These are phyloP conservation scores for Chrysanthemum lavandulifolium DNA, from an alignment of 129 eudicot genomes.

Conservation along the genomic window DNA sequence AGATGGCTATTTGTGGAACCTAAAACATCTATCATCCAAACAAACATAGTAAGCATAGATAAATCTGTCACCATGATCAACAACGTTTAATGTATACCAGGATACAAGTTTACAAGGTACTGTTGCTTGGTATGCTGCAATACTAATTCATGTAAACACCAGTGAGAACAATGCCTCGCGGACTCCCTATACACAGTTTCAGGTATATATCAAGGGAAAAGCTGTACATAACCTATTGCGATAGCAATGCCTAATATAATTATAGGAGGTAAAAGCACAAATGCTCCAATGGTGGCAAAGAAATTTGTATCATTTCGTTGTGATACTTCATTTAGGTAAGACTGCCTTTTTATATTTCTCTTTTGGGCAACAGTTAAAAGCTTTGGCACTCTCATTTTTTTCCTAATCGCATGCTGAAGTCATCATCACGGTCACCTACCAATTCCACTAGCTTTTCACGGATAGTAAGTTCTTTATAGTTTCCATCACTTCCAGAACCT, in stretches of 20 bases:
- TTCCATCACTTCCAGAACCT: conserved; percentile 62
- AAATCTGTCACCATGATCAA: not conserved
- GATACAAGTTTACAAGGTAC: not conserved
- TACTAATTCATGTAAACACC: not conserved
- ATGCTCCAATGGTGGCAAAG: conserved; percentile 89
- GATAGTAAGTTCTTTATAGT: conserved; percentile 43
- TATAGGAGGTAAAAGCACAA: conserved; percentile 81
- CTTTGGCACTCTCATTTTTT: conserved; percentile 69
- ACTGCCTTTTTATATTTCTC: conserved; percentile 82
- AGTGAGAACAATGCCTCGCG: not conserved
- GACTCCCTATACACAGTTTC: conserved; percentile 19
- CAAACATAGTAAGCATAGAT: not conserved
- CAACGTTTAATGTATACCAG: not conserved
- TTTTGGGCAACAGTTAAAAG: conserved; percentile 81
- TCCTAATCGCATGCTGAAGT: conserved; percentile 75
- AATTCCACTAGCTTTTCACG: conserved; percentile 71
- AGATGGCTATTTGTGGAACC: too few species aligned
- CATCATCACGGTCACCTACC: conserved; percentile 74
- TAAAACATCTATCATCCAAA: too few species aligned
- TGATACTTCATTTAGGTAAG: conserved; percentile 83
- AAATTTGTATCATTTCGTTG: conserved; percentile 70
- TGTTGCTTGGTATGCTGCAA: not conserved
- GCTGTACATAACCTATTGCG: conserved; percentile 87
- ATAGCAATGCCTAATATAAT: conserved; percentile 80
- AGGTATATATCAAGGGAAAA: conserved; percentile 57